A percentile compares a stretch with the other conserved stretches of the same genome.
Evolutionary conservation across 2,329 filamentous ascomycete genomes (phyloP).

Genomic region (Alternaria rosae): DNA sequence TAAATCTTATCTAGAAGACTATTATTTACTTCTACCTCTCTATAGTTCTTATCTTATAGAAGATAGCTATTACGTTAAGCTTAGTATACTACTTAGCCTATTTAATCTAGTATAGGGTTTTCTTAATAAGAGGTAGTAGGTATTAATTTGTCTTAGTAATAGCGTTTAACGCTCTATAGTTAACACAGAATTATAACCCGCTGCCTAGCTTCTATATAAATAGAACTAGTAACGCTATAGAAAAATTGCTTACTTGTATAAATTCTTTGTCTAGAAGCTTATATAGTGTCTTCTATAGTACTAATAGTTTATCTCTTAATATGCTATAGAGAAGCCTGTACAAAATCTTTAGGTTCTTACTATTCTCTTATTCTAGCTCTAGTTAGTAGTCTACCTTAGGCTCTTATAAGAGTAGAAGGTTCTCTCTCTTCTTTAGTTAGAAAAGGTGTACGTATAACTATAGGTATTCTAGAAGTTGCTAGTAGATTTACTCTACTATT

Average conservation of each 20-base stretch:
- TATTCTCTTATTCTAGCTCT: not conserved
- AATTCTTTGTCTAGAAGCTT: not conserved
- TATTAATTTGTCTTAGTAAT: not conserved
- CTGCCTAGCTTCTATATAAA: not conserved
- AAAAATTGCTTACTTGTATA: not conserved
- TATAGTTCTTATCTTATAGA: not conserved
- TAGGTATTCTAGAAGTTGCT: not conserved
- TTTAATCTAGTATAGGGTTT: not conserved
- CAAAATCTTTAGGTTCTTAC: not conserved
- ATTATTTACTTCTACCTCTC: not conserved
- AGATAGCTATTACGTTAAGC: not conserved
- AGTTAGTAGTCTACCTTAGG: not conserved
- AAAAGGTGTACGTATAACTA: not conserved
- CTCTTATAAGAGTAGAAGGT: not conserved
- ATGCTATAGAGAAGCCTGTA: not conserved
- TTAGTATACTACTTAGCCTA: no score
- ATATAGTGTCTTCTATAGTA: not conserved
- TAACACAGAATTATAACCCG: not conserved
- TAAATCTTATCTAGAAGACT: not conserved
- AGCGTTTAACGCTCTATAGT: slow-evolving; percentile 1
- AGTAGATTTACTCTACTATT: not conserved
- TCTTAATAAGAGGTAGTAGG: not conserved
- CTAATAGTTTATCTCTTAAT: not conserved
- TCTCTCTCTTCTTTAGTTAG: not conserved
- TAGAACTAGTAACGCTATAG: not conserved